Evolutionary conservation across 495 filamentous ascomycete species (phyloP), one percentile per base, ranked within the genome.

Genomic region (Aeminium ludgeri): DNA sequence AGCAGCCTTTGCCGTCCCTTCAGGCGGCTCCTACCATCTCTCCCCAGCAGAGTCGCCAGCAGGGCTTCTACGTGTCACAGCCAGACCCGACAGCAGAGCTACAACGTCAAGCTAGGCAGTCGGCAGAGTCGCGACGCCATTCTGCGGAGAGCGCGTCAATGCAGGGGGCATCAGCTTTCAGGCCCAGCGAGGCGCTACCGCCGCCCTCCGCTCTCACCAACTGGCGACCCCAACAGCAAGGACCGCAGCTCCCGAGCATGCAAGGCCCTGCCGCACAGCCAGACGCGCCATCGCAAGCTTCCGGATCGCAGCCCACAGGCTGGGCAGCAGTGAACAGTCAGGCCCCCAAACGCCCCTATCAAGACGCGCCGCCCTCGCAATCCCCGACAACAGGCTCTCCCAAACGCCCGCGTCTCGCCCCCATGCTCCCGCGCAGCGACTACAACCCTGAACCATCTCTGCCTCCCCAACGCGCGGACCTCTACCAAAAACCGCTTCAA

Each of bases 401-500:
- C 5, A 60, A 60, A 38, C 49, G 58, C n/a, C 55, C 50, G 1
- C 55, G 52, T 37, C 53, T 59, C 16, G 55, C 56, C 23, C 52
- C 56, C 1, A 48, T 55, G 12, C 50, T 51, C 23, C 54, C 51
- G 10, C 45, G 52, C 19, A 32, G 27, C n/a, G 27, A 7, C 34
- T 41, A 52, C 31, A 18, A 27, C n/a, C n/a, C n/a, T n/a, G n/a
- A n/a, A n/a, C n/a, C n/a, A n/a, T n/a, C n/a, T n/a, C n/a, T n/a
- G n/a, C n/a, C n/a, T n/a, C n/a, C n/a, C n/a, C n/a, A n/a, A n/a
- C n/a, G n/a, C n/a, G n/a, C n/a, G n/a, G n/a, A n/a, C n/a, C n/a
- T n/a, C n/a, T n/a, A n/a, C n/a, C n/a, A n/a, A n/a, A n/a, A n/a
- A n/a, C n/a, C n/a, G n/a, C n/a, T n/a, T n/a, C n/a, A 25, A 6